phyloP scores from a whole-genome alignment of 2,329 filamentous ascomycete genomes.

The Diaporthe eres region DNA sequence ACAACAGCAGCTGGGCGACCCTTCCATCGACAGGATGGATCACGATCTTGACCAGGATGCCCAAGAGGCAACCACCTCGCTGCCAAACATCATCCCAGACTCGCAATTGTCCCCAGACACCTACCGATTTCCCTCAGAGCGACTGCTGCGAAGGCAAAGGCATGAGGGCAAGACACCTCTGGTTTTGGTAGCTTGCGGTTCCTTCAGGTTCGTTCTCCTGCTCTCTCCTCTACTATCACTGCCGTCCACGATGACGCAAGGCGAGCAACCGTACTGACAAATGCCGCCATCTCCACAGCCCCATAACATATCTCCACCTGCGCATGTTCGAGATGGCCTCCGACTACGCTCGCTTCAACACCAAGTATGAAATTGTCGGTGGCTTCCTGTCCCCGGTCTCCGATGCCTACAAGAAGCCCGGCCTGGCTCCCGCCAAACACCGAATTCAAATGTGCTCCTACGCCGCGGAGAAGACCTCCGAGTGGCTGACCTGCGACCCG shows the following conservation, averaged over 20 bases:
- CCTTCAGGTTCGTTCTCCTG: constrained; percentile 48
- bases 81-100: constrained; percentile 39
- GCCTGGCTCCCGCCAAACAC: constrained; percentile 80
- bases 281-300: constrained; percentile 38
- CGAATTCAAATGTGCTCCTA: constrained; percentile 89
- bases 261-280: constrained; percentile 26
- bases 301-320: constrained; percentile 51
- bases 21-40: constrained; percentile 19
- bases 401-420: constrained; percentile 81
- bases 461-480: constrained; percentile 80
- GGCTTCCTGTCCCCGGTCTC: constrained; percentile 85
- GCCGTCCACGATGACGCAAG: background rate
- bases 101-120: constrained; percentile 41
- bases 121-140: constrained; percentile 49
- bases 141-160: constrained; percentile 47
- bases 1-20: background rate
- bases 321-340: constrained; percentile 56
- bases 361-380: constrained; percentile 83
- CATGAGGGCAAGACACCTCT: constrained; percentile 50
- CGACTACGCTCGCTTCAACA: constrained; percentile 55
- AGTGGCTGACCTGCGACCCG: constrained; percentile 88
- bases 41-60: constrained; percentile 12
- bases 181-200: constrained; percentile 55
- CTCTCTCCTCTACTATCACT: background rate
- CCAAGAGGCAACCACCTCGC: constrained; percentile 23